phyloP scores from a whole-genome alignment of 2,329 filamentous ascomycete species.

The Fusarium chlamydosporum region DNA sequence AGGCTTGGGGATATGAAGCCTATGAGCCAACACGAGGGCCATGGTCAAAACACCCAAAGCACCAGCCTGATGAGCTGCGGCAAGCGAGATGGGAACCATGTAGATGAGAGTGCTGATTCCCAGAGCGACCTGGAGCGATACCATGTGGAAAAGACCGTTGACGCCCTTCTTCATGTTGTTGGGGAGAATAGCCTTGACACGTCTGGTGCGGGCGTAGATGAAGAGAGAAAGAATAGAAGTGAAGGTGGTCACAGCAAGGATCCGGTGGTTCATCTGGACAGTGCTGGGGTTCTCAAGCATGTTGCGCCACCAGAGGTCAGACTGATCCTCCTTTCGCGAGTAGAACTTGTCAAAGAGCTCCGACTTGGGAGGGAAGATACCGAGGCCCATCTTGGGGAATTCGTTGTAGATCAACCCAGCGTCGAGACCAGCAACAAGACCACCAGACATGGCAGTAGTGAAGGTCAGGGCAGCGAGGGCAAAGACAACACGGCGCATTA shows the following conservation, averaged over 20 bases:
- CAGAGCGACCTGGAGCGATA: conserved; percentile 83
- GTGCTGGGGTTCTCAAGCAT: conserved; percentile 96
- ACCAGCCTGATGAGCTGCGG: conserved; percentile 93
- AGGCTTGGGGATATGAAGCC: conserved; percentile 79
- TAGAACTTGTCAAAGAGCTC: conserved; percentile 92
- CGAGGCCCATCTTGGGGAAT: conserved; percentile 94
- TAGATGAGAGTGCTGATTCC: conserved; percentile 94
- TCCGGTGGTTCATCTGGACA: conserved; percentile 95
- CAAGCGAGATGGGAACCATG: conserved; percentile 89
- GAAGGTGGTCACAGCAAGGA: conserved; percentile 91
- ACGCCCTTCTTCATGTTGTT: conserved; percentile 76
- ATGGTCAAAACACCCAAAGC: conserved; percentile 87
- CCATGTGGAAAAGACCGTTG: conserved; percentile 85
- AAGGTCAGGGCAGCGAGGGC: conserved; percentile 84
- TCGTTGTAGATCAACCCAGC: conserved; percentile 99
- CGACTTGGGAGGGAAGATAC: conserved; percentile 81
- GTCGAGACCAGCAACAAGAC: conserved; percentile 92
- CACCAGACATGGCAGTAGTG: conserved; percentile 91
- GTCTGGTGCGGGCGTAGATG: conserved; percentile 80
- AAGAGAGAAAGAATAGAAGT: conserved; percentile 83
- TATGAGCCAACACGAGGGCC: conserved; percentile 81
- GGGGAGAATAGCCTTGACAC: conserved; percentile 71
- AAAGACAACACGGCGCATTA: conserved; percentile 80
- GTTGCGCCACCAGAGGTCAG: conserved; percentile 96
- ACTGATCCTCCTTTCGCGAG: conserved; percentile 80